phyloP scores from a whole-genome alignment of 177 flowering plant species.

The Vitis hybrid region DNA sequence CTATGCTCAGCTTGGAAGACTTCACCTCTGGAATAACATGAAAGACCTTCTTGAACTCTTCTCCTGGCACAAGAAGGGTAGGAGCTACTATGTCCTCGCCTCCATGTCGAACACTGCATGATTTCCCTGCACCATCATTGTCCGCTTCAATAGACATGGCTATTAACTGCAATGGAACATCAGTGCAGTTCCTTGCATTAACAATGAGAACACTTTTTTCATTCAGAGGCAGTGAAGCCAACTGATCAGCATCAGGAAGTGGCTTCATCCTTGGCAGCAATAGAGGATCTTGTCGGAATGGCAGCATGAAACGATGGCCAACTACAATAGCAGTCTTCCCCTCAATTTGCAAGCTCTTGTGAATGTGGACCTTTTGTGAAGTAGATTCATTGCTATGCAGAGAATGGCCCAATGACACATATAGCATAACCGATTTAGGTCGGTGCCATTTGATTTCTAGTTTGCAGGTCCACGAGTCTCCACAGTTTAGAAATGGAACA shows the following conservation, averaged over 20 bases:
- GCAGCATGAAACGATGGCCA: slow-evolving; percentile 64
- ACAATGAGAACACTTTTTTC: slow-evolving; percentile 66
- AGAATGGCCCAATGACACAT: slow-evolving; percentile 82
- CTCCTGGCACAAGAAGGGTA: slow-evolving; percentile 69
- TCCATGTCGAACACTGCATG: slow-evolving; percentile 38
- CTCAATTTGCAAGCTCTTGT: slow-evolving; percentile 92
- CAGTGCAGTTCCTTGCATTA: slow-evolving; percentile 72
- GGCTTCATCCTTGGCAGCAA: slow-evolving; percentile 63
- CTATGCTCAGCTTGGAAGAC: slow-evolving; percentile 42
- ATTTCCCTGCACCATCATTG: slow-evolving; percentile 26
- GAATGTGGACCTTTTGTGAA: slow-evolving; percentile 72
- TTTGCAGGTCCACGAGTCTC: slow-evolving; percentile 85
- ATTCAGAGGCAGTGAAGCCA: slow-evolving; percentile 49
- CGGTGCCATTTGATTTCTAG: slow-evolving; percentile 91
- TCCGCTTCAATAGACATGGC: slow-evolving; percentile 66
- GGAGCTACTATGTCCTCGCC: slow-evolving; percentile 28
- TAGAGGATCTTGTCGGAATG: slow-evolving; percentile 72
- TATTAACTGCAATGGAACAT: slow-evolving; percentile 65
- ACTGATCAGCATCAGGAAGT: slow-evolving; percentile 38
- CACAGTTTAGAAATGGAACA: slow-evolving; percentile 64
- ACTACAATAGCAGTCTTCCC: slow-evolving; percentile 71
- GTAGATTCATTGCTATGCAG: slow-evolving; percentile 46
- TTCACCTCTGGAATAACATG: slow-evolving; percentile 46
- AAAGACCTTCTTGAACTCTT: slow-evolving; percentile 81
- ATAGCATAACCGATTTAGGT: slow-evolving; percentile 87